A percentile compares a stretch with the other conserved stretches of the same genome.
Conservation (phyloP, 2,329 filamentous ascomycete genomes). For the Aureobasidium sp. region DNA sequence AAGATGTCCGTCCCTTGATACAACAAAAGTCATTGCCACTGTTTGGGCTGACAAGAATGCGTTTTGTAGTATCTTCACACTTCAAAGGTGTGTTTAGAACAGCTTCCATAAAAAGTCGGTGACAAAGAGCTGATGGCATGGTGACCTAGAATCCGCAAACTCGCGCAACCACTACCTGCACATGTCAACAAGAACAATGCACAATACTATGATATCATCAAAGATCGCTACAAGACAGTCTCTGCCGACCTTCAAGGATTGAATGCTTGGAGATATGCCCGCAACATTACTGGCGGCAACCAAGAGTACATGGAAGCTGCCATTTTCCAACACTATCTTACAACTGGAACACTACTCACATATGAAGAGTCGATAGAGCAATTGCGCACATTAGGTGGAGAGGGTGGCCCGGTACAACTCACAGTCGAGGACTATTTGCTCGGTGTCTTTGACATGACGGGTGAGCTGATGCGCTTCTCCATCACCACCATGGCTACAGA, state of each 20-base stretch:
- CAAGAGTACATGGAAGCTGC: constrained; percentile 94
- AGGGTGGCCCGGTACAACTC: constrained; percentile 51
- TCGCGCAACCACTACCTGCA: constrained; percentile 56
- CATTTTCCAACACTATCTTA: constrained; percentile 81
- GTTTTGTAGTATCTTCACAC: constrained; percentile 62
- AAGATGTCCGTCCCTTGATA: constrained; percentile 63
- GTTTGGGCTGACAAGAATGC: constrained; percentile 20
- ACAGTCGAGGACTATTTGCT: constrained; percentile 81
- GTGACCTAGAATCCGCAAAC: constrained; percentile 50
- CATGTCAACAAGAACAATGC: constrained; percentile 65
- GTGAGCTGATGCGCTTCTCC: constrained; percentile 94
- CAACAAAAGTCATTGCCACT: neutral
- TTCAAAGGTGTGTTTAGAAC: constrained; percentile 57
- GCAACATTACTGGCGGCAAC: constrained; percentile 68
- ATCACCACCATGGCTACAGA: constrained; percentile 79
- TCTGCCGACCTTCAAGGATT: constrained; percentile 67
- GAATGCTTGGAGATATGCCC: constrained; percentile 75
- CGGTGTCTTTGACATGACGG: constrained; percentile 87
- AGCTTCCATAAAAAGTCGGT: neutral
- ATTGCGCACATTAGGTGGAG: constrained; percentile 32
- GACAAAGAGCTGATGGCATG: neutral
- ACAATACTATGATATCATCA: constrained; percentile 63
- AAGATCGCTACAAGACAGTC: constrained; percentile 59
- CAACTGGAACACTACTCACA: constrained; percentile 66
- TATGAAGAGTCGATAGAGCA: constrained; percentile 50